phyloP scores from a whole-genome alignment of 2,329 filamentous ascomycete genomes.

The Diaporthe citriasiana region DNA sequence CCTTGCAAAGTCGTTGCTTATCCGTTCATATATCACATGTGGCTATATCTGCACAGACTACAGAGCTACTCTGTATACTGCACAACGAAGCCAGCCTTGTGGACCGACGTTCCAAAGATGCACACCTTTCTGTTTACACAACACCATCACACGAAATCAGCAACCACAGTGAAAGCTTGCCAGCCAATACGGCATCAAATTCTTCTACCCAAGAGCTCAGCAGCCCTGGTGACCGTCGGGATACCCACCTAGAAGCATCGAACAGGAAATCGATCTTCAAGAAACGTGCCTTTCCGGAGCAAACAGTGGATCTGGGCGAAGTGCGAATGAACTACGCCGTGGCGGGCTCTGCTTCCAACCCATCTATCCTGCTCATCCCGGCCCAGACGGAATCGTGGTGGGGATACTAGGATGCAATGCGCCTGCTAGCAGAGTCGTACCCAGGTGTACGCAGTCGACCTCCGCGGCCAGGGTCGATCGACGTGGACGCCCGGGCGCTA shows the following conservation, averaged over 20 bases:
- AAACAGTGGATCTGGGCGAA: constrained; percentile 43
- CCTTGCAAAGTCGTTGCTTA: not conserved
- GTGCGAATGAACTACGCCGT: constrained; percentile 44
- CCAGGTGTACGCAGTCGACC: constrained; percentile 44
- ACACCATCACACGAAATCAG: not conserved
- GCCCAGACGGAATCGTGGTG: constrained; percentile 44
- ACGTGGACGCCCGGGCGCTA: constrained; percentile 45
- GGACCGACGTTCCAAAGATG: not conserved
- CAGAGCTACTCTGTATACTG: not conserved
- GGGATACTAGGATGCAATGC: constrained; percentile 42
- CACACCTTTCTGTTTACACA: not conserved
- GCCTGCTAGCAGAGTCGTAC: constrained; percentile 41
- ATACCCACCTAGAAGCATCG: constrained; percentile 36
- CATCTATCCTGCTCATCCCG: constrained; percentile 43
- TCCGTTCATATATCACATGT: not conserved
- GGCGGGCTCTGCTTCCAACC: constrained; percentile 31
- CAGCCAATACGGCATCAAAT: not conserved
- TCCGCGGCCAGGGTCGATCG: constrained; percentile 43
- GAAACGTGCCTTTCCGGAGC: constrained; percentile 41
- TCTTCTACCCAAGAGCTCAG: not conserved
- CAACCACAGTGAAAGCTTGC: too few relatives aligned
- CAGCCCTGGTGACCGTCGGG: constrained; percentile 7
- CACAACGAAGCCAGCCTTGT: not conserved
- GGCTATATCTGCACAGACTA: not conserved
- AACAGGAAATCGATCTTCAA: constrained; percentile 38